Base-by-base conservation (phyloP, 2,329 filamentous ascomycete species). In the Chaetomium globosum region DNA sequence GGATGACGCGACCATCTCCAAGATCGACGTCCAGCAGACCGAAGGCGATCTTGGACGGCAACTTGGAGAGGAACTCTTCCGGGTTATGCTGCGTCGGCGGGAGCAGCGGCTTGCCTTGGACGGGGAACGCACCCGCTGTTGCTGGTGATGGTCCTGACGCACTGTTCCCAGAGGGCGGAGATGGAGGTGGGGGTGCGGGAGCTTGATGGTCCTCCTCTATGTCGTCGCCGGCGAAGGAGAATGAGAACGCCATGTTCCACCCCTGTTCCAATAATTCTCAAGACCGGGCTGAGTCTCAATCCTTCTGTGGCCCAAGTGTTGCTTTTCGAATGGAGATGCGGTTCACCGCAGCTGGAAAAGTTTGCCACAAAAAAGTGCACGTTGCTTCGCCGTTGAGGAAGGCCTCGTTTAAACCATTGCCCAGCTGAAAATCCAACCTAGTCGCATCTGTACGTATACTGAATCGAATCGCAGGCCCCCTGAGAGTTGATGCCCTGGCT, bases 1-100 rank as follows among this genome's bases (percentile, higher is more conserved):
- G 77, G 10, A 89, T 74, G 3, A 73, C 77, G 54, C 78, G 77
- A 55, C 79, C 77, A 83, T 67, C 85, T 81, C 89, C 87, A 5
- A 89, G 82, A 23, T 81, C 80, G 59, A 92, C 82, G 8, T 80
- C 77, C 21, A 93, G 77, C 13, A 81, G 82, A 71, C 83, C 81
- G 76, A 89, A 94, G 21, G 89, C 87, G 62, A 95, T 83, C 75
- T 91, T 91, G 63, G 89, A 90, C 0, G 91, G 91, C 54, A 94
- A 81, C 63, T 77, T 77, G 3, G 80, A 76, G n/a, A 89, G 76
- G 74, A 89, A 80, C 3, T 77, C 72, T 21, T 76, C 72, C 36
- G 88, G 71, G 62, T 78, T 75, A 74, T 89, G 86, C 57, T 74
- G 75, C n/a, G 77, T 77, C 9, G 86, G 80, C 10, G 82, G 80